Conservation (phyloP, 164 flowering plant genomes). For the Magnolia officinalis region DNA sequence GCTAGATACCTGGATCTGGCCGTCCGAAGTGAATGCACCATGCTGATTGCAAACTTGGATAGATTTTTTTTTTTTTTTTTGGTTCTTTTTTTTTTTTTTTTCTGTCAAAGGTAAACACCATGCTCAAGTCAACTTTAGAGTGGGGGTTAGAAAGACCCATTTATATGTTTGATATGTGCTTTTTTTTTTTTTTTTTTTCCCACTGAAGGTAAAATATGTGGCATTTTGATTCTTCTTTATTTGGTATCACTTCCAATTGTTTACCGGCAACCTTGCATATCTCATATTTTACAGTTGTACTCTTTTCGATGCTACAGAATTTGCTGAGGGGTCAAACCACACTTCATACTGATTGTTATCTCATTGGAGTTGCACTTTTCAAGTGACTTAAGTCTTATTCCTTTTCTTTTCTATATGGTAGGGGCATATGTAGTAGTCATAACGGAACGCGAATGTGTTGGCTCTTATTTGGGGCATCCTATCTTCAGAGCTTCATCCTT, state of each 20-base stretch:
- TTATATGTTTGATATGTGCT: not conserved
- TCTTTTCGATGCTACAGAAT: not conserved
- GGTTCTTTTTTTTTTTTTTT: not conserved
- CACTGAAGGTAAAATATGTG: not conserved
- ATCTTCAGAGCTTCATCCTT: conserved; percentile 70
- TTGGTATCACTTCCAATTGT: not conserved
- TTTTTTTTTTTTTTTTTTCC: not conserved
- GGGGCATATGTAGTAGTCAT: conserved; percentile 83
- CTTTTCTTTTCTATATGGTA: conserved; percentile 18
- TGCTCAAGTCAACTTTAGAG: not conserved
- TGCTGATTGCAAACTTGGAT: no score
- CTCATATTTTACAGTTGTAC: not conserved
- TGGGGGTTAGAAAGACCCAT: not conserved
- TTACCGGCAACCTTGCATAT: not conserved
- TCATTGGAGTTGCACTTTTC: not conserved
- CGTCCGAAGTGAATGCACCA: no score
- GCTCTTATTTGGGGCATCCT: conserved; percentile 87
- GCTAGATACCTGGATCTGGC: no score
- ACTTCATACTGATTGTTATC: not conserved
- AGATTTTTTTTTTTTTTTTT: not conserved
- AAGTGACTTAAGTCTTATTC: conserved; percentile 2
- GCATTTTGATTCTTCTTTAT: not conserved
- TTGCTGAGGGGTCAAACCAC: not conserved
- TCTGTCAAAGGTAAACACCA: not conserved
- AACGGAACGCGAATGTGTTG: conserved; percentile 75